Base-by-base conservation (phyloP, 441 rosid genomes). In the Geranium incanum region DNA sequence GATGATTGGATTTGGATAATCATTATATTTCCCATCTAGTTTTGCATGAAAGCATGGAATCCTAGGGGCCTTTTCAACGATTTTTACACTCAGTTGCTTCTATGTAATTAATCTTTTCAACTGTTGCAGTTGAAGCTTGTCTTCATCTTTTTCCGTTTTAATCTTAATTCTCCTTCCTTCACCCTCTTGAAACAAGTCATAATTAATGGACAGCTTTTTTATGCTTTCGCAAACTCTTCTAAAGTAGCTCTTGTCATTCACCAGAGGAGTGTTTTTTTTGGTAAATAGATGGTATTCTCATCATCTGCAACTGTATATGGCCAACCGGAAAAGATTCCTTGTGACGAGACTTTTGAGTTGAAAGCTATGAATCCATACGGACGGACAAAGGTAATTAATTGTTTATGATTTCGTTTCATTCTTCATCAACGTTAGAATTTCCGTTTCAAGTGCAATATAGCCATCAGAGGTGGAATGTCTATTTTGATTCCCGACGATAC, bases 301-400 rank as follows among this genome's bases (percentile, higher is more conserved):
- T 89, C 95, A 41, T 89, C 95, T 19, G 88, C 95, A 41, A 89
- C 95, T 41, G 89, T 87, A 28, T 89, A 86, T 78, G 89, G 92
- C 75, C 92, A 89, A 73, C 95, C 95, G 11, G 87, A 86, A 52
- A 80, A 76, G 78, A 85, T 86, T 41, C 88, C 92, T 3, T 87
- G 90, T 78, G 81, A 77, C 45, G 92, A 87, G 82, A 84, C 83
- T 82, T 87, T 82, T 71, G 81, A 79, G 64, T 78, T 84, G 65
- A 77, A 66, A 39, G 89, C 92, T 70, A 87, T 87, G 92, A 89
- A 82, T 83, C 92, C 95, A 15, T 87, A 89, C 63, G 92, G 92
- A 73, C 78, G 90, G 68, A 87, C 89, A 36, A 89, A 86, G 95
- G 95, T 87, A 71, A 16, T 67, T 68, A 33, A 50, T 68, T 28